Evolutionary conservation across 78 protist genomes (phyloP).

Genomic region (Creolimax fragrantissima): DNA sequence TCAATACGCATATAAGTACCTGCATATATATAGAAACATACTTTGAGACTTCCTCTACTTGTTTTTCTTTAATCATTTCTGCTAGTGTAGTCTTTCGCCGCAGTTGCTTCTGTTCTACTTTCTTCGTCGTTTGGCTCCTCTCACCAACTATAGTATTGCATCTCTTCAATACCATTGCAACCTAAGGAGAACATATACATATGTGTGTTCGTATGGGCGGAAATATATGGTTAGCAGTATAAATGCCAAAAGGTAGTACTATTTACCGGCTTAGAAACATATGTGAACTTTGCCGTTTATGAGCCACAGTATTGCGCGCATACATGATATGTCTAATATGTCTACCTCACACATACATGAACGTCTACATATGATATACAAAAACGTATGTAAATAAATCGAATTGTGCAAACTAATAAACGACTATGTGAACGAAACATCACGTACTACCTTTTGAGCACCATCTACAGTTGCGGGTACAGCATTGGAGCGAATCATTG

Average conservation of each 20-base stretch:
- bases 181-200: neutral
- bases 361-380: neutral
- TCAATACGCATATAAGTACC: neutral
- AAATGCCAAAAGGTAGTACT: neutral
- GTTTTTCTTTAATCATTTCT: neutral
- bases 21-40: neutral
- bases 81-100: neutral
- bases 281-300: no score
- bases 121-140: neutral
- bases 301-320: no score
- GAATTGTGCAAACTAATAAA: neutral
- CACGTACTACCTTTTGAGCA: neutral
- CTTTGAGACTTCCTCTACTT: neutral
- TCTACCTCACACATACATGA: neutral
- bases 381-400: neutral
- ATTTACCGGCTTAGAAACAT: neutral
- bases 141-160: neutral
- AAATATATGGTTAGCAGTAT: neutral
- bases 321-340: no score
- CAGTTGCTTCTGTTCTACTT: neutral
- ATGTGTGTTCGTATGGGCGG: neutral
- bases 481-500: neutral
- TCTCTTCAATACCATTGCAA: neutral
- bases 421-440: neutral
- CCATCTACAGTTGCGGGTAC: neutral